phyloP scores from a whole-genome alignment of 2,329 filamentous ascomycete genomes.

The Ophiostoma ips region DNA sequence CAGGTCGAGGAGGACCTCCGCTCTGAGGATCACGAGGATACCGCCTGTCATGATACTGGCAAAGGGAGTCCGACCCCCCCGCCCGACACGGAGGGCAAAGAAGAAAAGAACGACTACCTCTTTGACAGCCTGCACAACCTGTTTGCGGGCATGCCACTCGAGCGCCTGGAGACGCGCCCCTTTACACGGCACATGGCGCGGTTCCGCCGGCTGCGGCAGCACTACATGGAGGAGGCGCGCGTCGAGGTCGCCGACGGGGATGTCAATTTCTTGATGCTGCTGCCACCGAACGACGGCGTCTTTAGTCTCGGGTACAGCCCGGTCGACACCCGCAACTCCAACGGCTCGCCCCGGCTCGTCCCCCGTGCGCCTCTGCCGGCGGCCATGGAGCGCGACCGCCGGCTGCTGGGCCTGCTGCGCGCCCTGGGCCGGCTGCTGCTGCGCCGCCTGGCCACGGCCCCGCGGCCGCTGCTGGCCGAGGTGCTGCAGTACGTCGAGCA shows the following conservation, averaged over 20 bases:
- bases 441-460: constrained; percentile 14
- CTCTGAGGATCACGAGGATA: not conserved
- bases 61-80: no score
- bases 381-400: constrained; percentile 15
- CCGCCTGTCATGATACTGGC: no score
- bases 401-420: constrained; percentile 18
- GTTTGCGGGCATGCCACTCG: not conserved
- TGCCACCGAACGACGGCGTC: constrained; percentile 14
- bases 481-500: constrained; percentile 11
- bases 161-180: constrained; percentile 8
- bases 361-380: constrained; percentile 12
- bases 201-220: constrained; percentile 8
- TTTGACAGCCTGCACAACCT: not conserved
- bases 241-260: constrained; percentile 2
- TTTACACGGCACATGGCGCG: constrained; percentile 10
- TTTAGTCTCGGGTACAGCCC: constrained; percentile 9
- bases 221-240: constrained; percentile 13
- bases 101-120: not conserved
- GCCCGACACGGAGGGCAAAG: not conserved
- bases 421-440: constrained; percentile 16
- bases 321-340: not conserved
- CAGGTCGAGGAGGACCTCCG: not conserved
- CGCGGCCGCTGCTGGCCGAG: constrained; percentile 18
- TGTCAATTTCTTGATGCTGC: constrained; percentile 8
- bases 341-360: constrained; percentile 2